Base-by-base conservation (phyloP, 352 stramenopile genomes). In the Pythium pyrilobum region DNA sequence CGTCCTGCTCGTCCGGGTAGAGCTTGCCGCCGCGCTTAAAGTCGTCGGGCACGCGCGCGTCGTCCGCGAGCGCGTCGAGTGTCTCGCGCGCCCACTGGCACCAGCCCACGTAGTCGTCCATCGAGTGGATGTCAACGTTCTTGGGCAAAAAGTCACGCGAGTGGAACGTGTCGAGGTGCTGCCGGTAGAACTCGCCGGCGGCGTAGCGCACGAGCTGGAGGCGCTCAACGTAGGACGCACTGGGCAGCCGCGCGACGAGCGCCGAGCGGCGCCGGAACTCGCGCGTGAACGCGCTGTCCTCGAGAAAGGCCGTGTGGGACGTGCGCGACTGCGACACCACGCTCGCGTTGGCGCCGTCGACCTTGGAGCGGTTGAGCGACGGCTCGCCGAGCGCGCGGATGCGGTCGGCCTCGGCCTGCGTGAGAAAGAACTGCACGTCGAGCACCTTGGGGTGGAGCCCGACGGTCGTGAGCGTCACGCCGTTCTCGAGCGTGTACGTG, bases 81-180 rank as follows among this genome's bases (percentile, higher is more conserved):
- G 74, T 75, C 7, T 74, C 67, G 4, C 68, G 68, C 16, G 78
- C 79, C 75, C 76, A 89, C n/a, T 61, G 66, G 3, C 68, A 68
- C 83, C 83, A 94, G 4, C 52, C 41, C 37, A 76, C 69, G 59
- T 89, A 92, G 50, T 89, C 77, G 16, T 89, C 71, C 31, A 75
- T 69, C 13, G 56, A 74, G 9, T 68, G 54, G 18, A 70, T 43
- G 10, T 67, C 50, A 11, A 56, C 40, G 5, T 48, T 64, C 41
- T 86, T 87, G 2, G 82, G 82, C 24, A 91, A 24, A 34, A 91
- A 82, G 4, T 91, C 64, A 2, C 71, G 68, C 37, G 79, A 86
- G 57, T 89, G 72, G 46, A 94, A 94, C 34, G 79, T 91, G 48
- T 94, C 83, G 18, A 88, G 65, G 48, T 92, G 81, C 69, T 88